phyloP scores from a whole-genome alignment of 352 stramenopile species.

The Phytophthora cryptogea region DNA sequence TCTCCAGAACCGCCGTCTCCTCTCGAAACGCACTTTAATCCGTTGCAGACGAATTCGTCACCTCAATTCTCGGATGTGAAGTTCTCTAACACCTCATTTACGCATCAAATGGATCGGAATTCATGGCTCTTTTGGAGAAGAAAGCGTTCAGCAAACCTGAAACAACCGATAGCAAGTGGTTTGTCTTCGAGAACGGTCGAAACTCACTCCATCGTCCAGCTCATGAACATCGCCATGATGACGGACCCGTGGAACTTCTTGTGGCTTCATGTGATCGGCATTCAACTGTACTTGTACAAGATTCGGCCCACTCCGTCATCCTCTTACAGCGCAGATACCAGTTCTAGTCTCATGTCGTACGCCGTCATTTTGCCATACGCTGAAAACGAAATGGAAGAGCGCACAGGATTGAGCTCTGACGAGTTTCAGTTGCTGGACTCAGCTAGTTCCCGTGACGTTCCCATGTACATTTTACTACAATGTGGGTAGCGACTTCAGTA shows the following conservation, averaged over 20 bases:
- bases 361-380: conserved; percentile 37
- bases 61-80: neutral
- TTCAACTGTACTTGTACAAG: conserved; percentile 39
- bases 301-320: conserved; percentile 2
- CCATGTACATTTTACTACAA: conserved; percentile 16
- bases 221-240: conserved; percentile 59
- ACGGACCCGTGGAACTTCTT: conserved; percentile 48
- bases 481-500: conserved; percentile 1
- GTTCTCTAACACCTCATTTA: too few relatives aligned
- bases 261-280: conserved; percentile 32
- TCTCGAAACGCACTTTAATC: too few relatives aligned
- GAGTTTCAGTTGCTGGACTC: conserved; percentile 30
- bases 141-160: neutral
- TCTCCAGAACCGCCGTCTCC: neutral
- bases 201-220: conserved; percentile 32
- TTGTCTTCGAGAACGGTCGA: conserved; percentile 8
- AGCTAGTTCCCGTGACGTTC: conserved; percentile 25
- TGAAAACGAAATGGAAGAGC: conserved; percentile 31
- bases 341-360: neutral
- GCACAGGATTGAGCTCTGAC: conserved; percentile 19
- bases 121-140: neutral
- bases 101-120: too few relatives aligned
- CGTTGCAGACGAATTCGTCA: neutral
- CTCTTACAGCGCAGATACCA: neutral
- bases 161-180: neutral